Evolutionary conservation across 2,329 filamentous ascomycete species (phyloP).

Genomic region (Arthrobotrys sinensis): DNA sequence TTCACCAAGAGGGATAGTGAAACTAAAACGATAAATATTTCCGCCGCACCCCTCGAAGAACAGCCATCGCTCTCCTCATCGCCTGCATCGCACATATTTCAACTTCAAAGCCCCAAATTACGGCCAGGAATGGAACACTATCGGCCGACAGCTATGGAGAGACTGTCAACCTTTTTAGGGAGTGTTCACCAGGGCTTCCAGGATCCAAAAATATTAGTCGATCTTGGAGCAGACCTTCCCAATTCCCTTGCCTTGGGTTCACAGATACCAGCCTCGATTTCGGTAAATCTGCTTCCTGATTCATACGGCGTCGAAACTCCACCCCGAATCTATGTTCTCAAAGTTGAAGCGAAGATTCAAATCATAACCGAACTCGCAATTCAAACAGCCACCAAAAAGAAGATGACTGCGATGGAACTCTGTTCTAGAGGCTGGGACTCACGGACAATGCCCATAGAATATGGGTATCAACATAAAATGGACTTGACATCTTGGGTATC

Average conservation of each 20-base stretch:
- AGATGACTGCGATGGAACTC: slow-evolving; percentile 42
- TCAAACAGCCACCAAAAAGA: slow-evolving; percentile 26
- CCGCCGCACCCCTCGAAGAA: slow-evolving; percentile 32
- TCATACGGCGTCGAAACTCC: slow-evolving; percentile 40
- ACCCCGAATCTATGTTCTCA: slow-evolving; percentile 45
- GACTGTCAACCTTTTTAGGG: slow-evolving; percentile 43
- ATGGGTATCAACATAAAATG: slow-evolving; percentile 46
- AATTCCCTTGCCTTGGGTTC: slow-evolving; percentile 38
- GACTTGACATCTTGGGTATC: slow-evolving; percentile 51
- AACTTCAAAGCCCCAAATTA: slow-evolving; percentile 29
- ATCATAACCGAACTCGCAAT: slow-evolving; percentile 50
- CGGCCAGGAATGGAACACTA: slow-evolving; percentile 51
- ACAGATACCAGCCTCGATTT: slow-evolving; percentile 29
- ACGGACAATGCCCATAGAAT: slow-evolving; percentile 39
- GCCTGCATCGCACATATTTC: slow-evolving; percentile 37
- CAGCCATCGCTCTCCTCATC: slow-evolving; percentile 18
- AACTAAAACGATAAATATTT: slow-evolving; percentile 45
- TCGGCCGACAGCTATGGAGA: slow-evolving; percentile 46
- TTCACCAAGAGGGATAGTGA: slow-evolving; percentile 54
- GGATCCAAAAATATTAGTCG: slow-evolving; percentile 50
- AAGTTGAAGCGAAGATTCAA: slow-evolving; percentile 44
- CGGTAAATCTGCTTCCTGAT: slow-evolving; percentile 44
- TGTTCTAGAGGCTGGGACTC: slow-evolving; percentile 38
- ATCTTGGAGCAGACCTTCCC: slow-evolving; percentile 43
- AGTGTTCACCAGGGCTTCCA: slow-evolving; percentile 27